phyloP scores from a whole-genome alignment of 2,329 filamentous ascomycete genomes.

The Xylaria sp. region DNA sequence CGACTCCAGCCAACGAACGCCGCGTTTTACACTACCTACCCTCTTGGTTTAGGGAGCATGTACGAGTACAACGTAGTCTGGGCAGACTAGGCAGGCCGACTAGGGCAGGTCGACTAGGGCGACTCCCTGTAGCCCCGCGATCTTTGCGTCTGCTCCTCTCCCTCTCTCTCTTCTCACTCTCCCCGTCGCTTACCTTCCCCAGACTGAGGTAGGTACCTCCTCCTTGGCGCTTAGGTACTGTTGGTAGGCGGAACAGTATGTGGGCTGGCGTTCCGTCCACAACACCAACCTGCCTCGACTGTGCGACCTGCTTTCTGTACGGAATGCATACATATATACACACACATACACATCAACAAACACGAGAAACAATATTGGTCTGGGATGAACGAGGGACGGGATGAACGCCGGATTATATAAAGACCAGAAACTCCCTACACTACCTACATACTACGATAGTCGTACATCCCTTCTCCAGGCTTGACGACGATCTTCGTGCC shows the following conservation, averaged over 20 bases:
- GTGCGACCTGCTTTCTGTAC: background rate
- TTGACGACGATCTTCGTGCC: too few species aligned
- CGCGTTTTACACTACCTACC: background rate
- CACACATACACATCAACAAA: background rate
- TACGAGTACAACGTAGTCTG: background rate
- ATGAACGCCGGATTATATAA: background rate
- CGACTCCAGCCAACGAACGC: conserved; percentile 1
- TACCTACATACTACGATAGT: too few species aligned
- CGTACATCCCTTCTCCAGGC: too few species aligned
- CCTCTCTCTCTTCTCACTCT: background rate
- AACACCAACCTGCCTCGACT: background rate
- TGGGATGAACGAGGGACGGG: background rate
- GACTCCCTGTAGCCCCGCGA: background rate
- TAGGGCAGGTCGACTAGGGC: too few species aligned
- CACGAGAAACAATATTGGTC: background rate
- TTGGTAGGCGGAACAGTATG: too few species aligned
- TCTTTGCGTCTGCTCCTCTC: background rate
- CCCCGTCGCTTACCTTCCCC: background rate
- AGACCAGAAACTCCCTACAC: too few species aligned
- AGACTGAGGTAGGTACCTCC: background rate
- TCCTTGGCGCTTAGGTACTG: too few species aligned
- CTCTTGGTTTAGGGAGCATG: background rate
- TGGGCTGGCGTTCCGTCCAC: background rate
- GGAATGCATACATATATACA: background rate
- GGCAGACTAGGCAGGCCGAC: background rate